phyloP scores from a whole-genome alignment of 2,329 filamentous ascomycete genomes.

The Chrysoporthe austroafricana region DNA sequence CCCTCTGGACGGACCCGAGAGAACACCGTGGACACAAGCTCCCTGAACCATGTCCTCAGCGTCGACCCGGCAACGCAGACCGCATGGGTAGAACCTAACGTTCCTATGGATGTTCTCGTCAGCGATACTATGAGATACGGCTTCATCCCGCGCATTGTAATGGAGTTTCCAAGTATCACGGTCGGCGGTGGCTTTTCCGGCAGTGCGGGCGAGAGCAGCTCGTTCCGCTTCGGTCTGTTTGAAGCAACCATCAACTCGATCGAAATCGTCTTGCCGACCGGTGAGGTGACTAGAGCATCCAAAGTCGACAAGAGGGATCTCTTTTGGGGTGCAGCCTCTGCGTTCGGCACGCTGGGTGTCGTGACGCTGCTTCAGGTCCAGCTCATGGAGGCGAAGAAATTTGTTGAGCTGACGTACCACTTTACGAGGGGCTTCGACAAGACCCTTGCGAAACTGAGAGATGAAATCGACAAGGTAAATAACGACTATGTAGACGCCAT shows the following conservation, averaged over 20 bases:
- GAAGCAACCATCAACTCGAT: slow-evolving; percentile 64
- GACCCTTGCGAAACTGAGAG: slow-evolving; percentile 47
- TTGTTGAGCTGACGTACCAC: slow-evolving; percentile 60
- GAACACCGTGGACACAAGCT: slow-evolving; percentile 69
- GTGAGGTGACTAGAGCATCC: slow-evolving; percentile 55
- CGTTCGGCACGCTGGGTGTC: slow-evolving; percentile 64
- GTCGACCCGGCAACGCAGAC: slow-evolving; percentile 58
- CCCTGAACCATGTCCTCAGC: slow-evolving; percentile 63
- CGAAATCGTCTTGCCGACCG: slow-evolving; percentile 66
- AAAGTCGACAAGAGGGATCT: slow-evolving; percentile 53
- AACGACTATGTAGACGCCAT: slow-evolving; percentile 73
- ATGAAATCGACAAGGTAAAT: slow-evolving; percentile 35
- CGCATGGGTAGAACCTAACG: slow-evolving; percentile 69
- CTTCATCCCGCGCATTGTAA: slow-evolving; percentile 67
- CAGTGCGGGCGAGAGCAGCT: slow-evolving; percentile 69
- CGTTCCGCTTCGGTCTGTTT: slow-evolving; percentile 69
- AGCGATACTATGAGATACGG: slow-evolving; percentile 58
- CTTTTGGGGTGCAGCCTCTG: slow-evolving; percentile 62
- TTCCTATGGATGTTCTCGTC: slow-evolving; percentile 68
- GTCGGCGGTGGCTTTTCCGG: slow-evolving; percentile 69
- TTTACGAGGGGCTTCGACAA: slow-evolving; percentile 46
- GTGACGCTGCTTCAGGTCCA: slow-evolving; percentile 63
- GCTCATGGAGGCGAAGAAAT: slow-evolving; percentile 56
- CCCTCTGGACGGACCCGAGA: slow-evolving; percentile 51
- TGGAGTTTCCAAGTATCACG: slow-evolving; percentile 74